Percentiles rank a stretch among this genome's conserved stretches.
These are phyloP conservation scores for Linaria vulgaris DNA, from an alignment of 257 asterid genomes.

Conservation along the genomic window DNA sequence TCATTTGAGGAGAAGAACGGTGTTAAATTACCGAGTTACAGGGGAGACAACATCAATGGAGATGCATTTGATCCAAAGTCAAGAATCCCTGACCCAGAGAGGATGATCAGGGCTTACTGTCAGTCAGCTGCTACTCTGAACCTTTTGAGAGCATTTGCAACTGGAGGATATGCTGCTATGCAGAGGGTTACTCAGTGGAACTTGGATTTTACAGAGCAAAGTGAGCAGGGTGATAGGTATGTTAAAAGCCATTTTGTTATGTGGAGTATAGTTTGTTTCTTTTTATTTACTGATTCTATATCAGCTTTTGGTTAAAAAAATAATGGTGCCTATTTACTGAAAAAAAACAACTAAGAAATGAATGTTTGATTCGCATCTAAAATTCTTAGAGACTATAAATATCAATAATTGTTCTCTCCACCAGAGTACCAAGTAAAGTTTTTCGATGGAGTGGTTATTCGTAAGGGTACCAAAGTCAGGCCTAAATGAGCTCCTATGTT, in stretches of 20 bases:
- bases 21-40: constrained; percentile 76
- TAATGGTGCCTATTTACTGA: no score
- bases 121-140: constrained; percentile 84
- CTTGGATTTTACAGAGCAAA: constrained; percentile 75
- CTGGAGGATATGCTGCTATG: constrained; percentile 87
- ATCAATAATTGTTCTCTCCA: no score
- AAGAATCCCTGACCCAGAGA: constrained; percentile 76
- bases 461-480: no score
- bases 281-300: neutral
- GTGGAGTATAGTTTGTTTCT: neutral
- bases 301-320: neutral
- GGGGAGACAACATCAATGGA: constrained; percentile 85
- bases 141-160: constrained; percentile 80
- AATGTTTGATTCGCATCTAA: neutral
- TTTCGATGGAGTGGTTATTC: no score
- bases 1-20: constrained; percentile 70
- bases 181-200: constrained; percentile 85
- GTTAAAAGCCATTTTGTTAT: neutral
- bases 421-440: no score
- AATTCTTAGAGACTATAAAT: no score
- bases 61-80: constrained; percentile 65
- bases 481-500: no score
- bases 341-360: no score
- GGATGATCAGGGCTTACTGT: constrained; percentile 83
- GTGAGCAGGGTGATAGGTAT: constrained; percentile 89